These are phyloP conservation scores for Phlebopus sp. DNA, from an alignment of 1,284 basidiomycete genomes.

Conservation along the genomic window DNA sequence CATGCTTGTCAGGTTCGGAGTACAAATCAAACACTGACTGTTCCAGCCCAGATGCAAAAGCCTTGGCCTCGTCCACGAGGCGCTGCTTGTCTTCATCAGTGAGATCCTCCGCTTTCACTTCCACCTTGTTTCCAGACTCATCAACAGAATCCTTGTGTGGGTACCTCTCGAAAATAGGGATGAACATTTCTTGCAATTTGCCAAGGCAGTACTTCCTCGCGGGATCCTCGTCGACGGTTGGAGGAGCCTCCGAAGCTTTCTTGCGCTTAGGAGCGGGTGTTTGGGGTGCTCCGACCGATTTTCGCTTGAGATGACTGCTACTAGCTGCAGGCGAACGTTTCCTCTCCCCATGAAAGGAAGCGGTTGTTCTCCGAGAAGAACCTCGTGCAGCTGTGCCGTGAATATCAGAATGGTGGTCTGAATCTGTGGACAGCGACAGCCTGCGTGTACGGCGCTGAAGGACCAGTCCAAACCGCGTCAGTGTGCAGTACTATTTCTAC, in stretches of 20 bases:
- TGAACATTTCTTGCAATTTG: conserved; percentile 68
- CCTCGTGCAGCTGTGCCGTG: conserved; percentile 7
- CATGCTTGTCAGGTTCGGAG: conserved; percentile 72
- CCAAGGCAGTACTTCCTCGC: conserved; percentile 72
- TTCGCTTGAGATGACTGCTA: conserved; percentile 39
- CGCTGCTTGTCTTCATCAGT: conserved; percentile 58
- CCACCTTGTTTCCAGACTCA: conserved; percentile 26
- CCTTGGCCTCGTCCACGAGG: conserved; percentile 51
- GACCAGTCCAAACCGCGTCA: conserved; percentile 11
- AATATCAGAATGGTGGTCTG: conserved; percentile 40
- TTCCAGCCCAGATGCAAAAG: conserved; percentile 68
- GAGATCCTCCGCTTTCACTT: conserved; percentile 41
- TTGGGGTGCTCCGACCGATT: conserved; percentile 30
- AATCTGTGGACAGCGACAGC: conserved; percentile 41
- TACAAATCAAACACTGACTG: conserved; percentile 68
- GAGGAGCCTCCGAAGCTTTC: conserved; percentile 35
- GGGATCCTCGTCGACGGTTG: conserved; percentile 57
- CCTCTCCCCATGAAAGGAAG: conserved; percentile 16
- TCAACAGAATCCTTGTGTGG: conserved; percentile 39
- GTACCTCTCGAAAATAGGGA: conserved; percentile 65
- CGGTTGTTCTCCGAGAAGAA: conserved; percentile 24
- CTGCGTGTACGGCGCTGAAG: conserved; percentile 39
- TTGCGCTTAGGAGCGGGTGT: conserved; percentile 45
- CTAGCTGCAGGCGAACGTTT: conserved; percentile 19
- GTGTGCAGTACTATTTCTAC: conserved; percentile 4